Base-by-base conservation (phyloP, 2,329 filamentous ascomycete species). In the Penicillium sp. region DNA sequence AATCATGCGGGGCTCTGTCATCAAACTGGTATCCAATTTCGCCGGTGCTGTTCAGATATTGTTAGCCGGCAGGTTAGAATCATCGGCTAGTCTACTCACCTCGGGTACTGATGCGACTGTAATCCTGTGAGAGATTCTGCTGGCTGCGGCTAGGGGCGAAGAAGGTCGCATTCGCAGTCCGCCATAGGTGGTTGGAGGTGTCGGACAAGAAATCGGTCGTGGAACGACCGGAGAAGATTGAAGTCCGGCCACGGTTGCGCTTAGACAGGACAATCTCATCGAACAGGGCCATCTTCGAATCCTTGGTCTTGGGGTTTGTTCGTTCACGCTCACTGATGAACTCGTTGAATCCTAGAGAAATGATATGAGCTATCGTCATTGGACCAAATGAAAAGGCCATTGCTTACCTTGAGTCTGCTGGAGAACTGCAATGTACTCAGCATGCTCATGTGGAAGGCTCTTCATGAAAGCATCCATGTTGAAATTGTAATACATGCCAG, bases 1-100 rank as follows among this genome's bases (percentile, higher is more conserved):
- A 39, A 96, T 93, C 61, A 91, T 87, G 57, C 93, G 85, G 29
- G 93, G 93, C 75, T 97, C 93, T 72, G 92, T 91, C 92, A 98
- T 96, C 47, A 97, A 80, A 14, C 87, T 85, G 4, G 88, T 84
- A 68, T 99, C 95, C 10, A 99, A 83, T 69, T 91, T 93, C 8
- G 91, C 87, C 5, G 95, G 95, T 37, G 91, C 87, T 64, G 86
- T 78, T 49, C 10, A 14, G 86, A 80, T 1, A 8, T n/a, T 21
- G 31, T 81, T 75, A 57, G 82, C 39, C 33, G 44, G 26, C 37
- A 33, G 8, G 23, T 55, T 50, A 44, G 39, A 62, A 21, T 7
- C 19, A 21, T 54, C 25, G 49, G 48, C 31, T 11, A 11, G 9
- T 4, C 39, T 16, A 69, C 77, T 65, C 66, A 82, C 81, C 80